Evolutionary conservation across 2,329 filamentous ascomycete genomes (phyloP).

Genomic region (Dryadomyces quercus-mongolicae): DNA sequence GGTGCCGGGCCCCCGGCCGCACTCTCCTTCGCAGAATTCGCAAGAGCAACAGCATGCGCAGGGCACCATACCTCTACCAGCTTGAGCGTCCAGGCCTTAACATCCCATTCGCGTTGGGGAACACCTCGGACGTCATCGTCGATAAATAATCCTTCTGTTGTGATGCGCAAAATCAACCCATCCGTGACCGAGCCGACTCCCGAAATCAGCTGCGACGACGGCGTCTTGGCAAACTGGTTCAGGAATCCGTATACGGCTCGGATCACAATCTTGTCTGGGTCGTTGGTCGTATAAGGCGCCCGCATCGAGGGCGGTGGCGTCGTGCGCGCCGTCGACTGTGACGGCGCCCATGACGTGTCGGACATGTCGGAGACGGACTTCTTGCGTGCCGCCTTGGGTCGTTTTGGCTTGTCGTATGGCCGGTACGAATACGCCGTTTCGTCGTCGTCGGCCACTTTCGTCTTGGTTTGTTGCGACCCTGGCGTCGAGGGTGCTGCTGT

Average conservation of each 20-base stretch:
- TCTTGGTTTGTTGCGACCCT: not conserved
- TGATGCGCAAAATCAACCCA: constrained; percentile 81
- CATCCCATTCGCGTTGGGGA: constrained; percentile 94
- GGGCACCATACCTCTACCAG: constrained; percentile 79
- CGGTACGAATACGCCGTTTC: constrained; percentile 62
- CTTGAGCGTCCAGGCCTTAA: constrained; percentile 97
- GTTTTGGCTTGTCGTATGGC: constrained; percentile 60
- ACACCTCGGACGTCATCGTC: constrained; percentile 89
- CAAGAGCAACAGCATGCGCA: constrained; percentile 43
- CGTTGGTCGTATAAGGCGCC: constrained; percentile 71
- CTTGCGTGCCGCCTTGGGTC: constrained; percentile 33
- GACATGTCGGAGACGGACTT: constrained; percentile 63
- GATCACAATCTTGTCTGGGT: constrained; percentile 94
- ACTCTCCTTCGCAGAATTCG: constrained; percentile 24
- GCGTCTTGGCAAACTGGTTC: constrained; percentile 78
- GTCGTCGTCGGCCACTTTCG: constrained; percentile 22
- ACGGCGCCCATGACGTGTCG: constrained; percentile 77
- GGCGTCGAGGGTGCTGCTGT: constrained; percentile 1
- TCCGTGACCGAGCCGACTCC: constrained; percentile 81
- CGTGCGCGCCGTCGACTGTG: constrained; percentile 71
- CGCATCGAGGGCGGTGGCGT: constrained; percentile 71
- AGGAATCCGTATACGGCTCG: constrained; percentile 88
- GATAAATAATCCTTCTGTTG: constrained; percentile 89
- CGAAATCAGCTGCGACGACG: constrained; percentile 78
- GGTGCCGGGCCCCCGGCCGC: not conserved